Percentiles rank a stretch among this genome's conserved stretches.
phyloP scores from a whole-genome alignment of 2,329 filamentous ascomycete genomes.

The Exserohilum rostratum region DNA sequence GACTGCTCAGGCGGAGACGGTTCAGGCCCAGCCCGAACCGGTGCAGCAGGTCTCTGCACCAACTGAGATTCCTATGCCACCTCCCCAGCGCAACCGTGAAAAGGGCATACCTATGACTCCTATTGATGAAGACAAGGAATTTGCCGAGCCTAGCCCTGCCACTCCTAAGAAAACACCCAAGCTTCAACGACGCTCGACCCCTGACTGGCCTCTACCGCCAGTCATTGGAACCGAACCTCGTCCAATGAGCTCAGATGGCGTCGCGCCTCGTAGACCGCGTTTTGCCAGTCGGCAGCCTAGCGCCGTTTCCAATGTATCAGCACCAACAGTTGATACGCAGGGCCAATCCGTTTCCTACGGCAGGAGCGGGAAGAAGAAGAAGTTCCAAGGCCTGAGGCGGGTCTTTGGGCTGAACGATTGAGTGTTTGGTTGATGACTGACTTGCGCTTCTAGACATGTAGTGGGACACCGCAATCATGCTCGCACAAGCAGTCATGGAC shows the following conservation, averaged over 20 bases:
- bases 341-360: constrained; percentile 33
- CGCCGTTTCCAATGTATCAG: constrained; percentile 26
- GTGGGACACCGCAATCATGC: background rate
- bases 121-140: constrained; percentile 44
- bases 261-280: constrained; percentile 26
- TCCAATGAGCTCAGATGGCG: constrained; percentile 42
- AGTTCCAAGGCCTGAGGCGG: constrained; percentile 68
- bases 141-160: constrained; percentile 17
- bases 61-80: constrained; percentile 39
- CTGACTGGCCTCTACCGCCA: constrained; percentile 58
- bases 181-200: constrained; percentile 57
- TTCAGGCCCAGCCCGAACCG: constrained; percentile 40
- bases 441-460: constrained; percentile 8
- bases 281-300: constrained; percentile 34
- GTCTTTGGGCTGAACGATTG: constrained; percentile 67
- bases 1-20: constrained; percentile 36
- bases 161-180: constrained; percentile 47
- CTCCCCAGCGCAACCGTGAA: constrained; percentile 33
- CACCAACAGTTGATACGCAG: constrained; percentile 28
- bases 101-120: constrained; percentile 37
- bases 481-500: constrained; percentile 10
- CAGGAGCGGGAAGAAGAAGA: constrained; percentile 63
- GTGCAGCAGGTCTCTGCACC: constrained; percentile 39
- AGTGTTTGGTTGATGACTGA: constrained; percentile 27
- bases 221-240: constrained; percentile 31